Evolutionary conservation across 306 rosid species (phyloP).

Genomic region (Pterocarpus santalinus): DNA sequence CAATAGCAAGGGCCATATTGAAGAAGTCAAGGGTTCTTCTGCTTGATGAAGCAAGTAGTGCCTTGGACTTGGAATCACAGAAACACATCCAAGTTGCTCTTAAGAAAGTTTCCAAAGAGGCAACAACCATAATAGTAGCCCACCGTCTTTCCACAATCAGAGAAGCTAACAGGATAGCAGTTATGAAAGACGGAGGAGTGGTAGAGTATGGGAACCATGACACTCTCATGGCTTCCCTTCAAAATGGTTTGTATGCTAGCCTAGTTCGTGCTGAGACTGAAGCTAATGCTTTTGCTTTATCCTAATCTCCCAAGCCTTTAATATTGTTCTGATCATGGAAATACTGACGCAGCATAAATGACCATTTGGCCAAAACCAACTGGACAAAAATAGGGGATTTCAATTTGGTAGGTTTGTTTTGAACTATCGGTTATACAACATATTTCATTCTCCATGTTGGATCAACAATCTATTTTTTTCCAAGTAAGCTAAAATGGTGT

Average conservation of each 20-base stretch:
- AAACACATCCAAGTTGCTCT: slow-evolving; percentile 79
- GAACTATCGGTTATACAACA: not conserved
- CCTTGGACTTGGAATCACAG: slow-evolving; percentile 87
- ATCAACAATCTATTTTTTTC: too few relatives aligned
- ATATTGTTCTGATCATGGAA: slow-evolving; percentile 27
- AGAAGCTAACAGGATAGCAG: slow-evolving; percentile 80
- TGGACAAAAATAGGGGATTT: slow-evolving; percentile 3
- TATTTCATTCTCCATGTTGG: too few relatives aligned
- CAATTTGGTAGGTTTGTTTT: slow-evolving; percentile 4
- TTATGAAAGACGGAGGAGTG: slow-evolving; percentile 73
- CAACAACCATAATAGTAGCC: slow-evolving; percentile 84
- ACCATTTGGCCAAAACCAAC: slow-evolving; percentile 21
- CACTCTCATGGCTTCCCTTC: slow-evolving; percentile 63
- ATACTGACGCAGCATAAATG: not conserved
- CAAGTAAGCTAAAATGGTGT: too few relatives aligned
- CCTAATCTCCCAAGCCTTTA: not conserved
- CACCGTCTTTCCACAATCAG: slow-evolving; percentile 80
- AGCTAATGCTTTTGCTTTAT: slow-evolving; percentile 74
- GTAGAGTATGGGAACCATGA: slow-evolving; percentile 84
- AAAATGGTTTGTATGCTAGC: slow-evolving; percentile 71
- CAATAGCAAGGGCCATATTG: slow-evolving; percentile 86
- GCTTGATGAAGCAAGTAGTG: slow-evolving; percentile 97
- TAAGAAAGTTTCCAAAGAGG: slow-evolving; percentile 54
- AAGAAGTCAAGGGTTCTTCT: slow-evolving; percentile 77
- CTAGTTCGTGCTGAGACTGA: slow-evolving; percentile 79